phyloP scores from a whole-genome alignment of 768 basidiomycete species.

The Chiua virens region DNA sequence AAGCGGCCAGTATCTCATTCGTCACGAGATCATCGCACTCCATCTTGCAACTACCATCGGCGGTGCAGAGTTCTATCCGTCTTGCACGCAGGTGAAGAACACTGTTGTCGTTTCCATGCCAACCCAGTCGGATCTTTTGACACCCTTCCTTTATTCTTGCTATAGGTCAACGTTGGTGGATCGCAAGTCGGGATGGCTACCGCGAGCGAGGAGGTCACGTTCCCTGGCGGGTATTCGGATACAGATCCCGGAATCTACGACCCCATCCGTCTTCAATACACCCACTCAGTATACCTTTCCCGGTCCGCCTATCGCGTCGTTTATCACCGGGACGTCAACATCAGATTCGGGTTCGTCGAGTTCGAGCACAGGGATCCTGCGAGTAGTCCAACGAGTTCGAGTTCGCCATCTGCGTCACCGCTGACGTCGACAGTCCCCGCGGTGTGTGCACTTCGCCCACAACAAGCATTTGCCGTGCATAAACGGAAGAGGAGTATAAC shows the following conservation, averaged over 20 bases:
- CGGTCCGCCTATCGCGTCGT: slow-evolving; percentile 48
- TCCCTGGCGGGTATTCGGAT: slow-evolving; percentile 75
- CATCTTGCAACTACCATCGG: slow-evolving; percentile 57
- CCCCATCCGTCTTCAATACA: slow-evolving; percentile 37
- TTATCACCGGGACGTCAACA: slow-evolving; percentile 28
- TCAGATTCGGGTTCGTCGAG: slow-evolving; percentile 11
- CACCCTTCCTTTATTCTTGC: neutral
- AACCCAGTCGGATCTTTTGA: neutral
- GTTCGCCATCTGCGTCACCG: slow-evolving; percentile 7
- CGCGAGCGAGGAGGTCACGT: slow-evolving; percentile 51
- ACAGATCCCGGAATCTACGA: slow-evolving; percentile 70
- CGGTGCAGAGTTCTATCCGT: slow-evolving; percentile 81
- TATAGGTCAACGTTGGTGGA: slow-evolving; percentile 54
- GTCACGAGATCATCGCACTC: slow-evolving; percentile 79
- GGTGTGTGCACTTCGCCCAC: slow-evolving; percentile 18
- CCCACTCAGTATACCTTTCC: slow-evolving; percentile 48
- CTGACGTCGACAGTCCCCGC: slow-evolving; percentile 2
- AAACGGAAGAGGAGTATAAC: slow-evolving; percentile 14
- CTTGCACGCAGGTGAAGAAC: slow-evolving; percentile 49
- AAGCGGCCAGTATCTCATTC: slow-evolving; percentile 71
- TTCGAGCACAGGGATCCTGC: slow-evolving; percentile 2
- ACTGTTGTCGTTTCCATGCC: neutral
- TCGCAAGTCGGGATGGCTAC: slow-evolving; percentile 49
- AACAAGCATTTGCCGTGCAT: slow-evolving; percentile 18
- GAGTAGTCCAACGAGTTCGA: neutral